A percentile compares a stretch with the other conserved stretches of the same genome.
Conservation (phyloP, 164 flowering plant genomes). For the Houttuynia cordata region DNA sequence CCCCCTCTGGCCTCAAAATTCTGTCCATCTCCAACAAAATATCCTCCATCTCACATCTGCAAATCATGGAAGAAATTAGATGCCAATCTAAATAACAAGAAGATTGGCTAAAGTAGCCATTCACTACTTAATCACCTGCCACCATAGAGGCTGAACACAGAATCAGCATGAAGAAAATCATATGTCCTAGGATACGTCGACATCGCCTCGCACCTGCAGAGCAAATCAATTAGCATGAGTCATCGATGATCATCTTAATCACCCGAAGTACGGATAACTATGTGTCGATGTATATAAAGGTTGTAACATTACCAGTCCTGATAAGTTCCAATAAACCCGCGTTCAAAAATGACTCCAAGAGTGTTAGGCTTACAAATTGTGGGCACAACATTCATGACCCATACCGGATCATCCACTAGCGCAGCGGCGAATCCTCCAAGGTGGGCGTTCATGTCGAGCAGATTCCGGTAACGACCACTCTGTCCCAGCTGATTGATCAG, state of each 20-base stretch:
- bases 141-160: conserved; percentile 50
- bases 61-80: not conserved
- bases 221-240: not conserved
- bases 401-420: conserved; percentile 53
- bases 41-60: conserved; percentile 63
- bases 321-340: conserved; percentile 84
- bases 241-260: not conserved
- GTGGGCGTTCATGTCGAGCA: conserved; percentile 84
- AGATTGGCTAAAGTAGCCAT: not conserved
- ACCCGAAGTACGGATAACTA: not conserved
- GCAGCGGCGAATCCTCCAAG: conserved; percentile 97
- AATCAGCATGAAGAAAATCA: conserved; percentile 58
- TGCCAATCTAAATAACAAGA: not conserved
- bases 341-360: conserved; percentile 64
- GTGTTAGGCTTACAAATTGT: conserved; percentile 45
- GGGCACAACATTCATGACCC: conserved; percentile 91
- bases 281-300: not conserved
- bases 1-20: conserved; percentile 66
- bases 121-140: conserved; percentile 32
- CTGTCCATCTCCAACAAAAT: conserved; percentile 85
- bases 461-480: conserved; percentile 65
- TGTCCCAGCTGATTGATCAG: conserved; percentile 45
- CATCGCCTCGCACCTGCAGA: conserved; percentile 79
- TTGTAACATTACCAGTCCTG: conserved; percentile 49
- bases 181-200: conserved; percentile 83